Evolutionary conservation across 2,329 filamentous ascomycete species (phyloP).

Genomic region (Cytospora piceicola): DNA sequence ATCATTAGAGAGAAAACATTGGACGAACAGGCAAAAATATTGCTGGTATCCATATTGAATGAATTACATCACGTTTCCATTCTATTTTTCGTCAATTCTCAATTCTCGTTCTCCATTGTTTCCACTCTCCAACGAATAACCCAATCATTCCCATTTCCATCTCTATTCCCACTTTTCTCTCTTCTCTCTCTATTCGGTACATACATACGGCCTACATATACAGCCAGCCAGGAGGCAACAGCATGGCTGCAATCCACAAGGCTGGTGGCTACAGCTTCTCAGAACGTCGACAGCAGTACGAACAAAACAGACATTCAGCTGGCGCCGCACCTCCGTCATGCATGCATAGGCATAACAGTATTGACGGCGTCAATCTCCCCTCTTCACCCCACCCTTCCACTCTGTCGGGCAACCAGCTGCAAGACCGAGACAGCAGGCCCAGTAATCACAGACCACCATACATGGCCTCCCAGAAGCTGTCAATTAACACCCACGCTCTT

Average conservation of each 20-base stretch:
- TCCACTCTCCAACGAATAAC: not conserved
- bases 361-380: slow-evolving; percentile 25
- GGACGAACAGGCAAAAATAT: slow-evolving; percentile 11
- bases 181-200: not conserved
- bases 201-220: slow-evolving; percentile 1
- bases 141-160: not conserved
- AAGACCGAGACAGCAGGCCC: slow-evolving; percentile 10
- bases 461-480: slow-evolving; percentile 26
- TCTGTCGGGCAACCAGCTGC: not conserved
- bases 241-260: slow-evolving; percentile 29
- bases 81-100: slow-evolving; percentile 10
- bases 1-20: slow-evolving; percentile 11
- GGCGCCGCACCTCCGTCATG: slow-evolving; percentile 24
- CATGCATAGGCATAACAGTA: slow-evolving; percentile 29
- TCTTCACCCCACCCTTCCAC: slow-evolving; percentile 17
- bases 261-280: slow-evolving; percentile 29
- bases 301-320: slow-evolving; percentile 25
- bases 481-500: slow-evolving; percentile 19
- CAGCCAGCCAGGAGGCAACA: slow-evolving; percentile 14
- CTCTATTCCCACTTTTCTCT: not conserved
- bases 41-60: slow-evolving; percentile 8
- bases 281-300: slow-evolving; percentile 29
- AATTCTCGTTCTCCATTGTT: not conserved
- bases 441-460: slow-evolving; percentile 10
- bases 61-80: slow-evolving; percentile 17